Conservation (phyloP, 148 eudicot genomes). For the Nyssa sinensis region DNA sequence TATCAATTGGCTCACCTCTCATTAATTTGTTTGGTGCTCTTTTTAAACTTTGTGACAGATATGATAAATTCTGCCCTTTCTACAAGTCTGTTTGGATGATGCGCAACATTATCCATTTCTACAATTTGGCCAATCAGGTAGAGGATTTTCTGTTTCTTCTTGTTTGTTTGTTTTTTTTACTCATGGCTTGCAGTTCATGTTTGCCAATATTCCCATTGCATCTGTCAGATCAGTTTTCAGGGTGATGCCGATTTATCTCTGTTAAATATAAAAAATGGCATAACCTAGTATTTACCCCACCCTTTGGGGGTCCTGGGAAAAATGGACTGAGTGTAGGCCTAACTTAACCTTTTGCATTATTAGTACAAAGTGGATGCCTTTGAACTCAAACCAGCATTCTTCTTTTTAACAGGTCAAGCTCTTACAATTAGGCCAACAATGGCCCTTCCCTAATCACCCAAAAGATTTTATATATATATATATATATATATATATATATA, state of each 20-base stretch:
- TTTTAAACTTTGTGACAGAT: slow-evolving; percentile 42
- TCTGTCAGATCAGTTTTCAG: too few relatives aligned
- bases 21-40: not conserved
- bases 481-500: too few relatives aligned
- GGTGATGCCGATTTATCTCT: too few relatives aligned
- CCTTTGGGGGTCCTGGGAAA: not conserved
- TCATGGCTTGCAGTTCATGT: too few relatives aligned
- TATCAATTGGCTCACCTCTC: not conserved
- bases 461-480: too few relatives aligned
- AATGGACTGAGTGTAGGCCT: not conserved
- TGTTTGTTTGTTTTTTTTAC: too few relatives aligned
- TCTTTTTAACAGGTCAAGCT: too few relatives aligned
- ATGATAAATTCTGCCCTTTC: slow-evolving; percentile 96
- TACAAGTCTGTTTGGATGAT: slow-evolving; percentile 99
- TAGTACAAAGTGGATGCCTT: not conserved
- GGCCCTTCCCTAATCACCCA: too few relatives aligned
- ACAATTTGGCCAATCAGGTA: slow-evolving; percentile 97
- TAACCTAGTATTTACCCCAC: not conserved
- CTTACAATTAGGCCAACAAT: too few relatives aligned
- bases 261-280: not conserved
- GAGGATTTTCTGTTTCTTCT: not conserved
- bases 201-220: too few relatives aligned
- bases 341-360: too few relatives aligned
- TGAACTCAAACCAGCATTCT: not conserved
- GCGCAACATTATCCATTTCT: slow-evolving; percentile 99